phyloP scores from a whole-genome alignment of 176 grass and related monocot species.

The Juncus inflexus region DNA sequence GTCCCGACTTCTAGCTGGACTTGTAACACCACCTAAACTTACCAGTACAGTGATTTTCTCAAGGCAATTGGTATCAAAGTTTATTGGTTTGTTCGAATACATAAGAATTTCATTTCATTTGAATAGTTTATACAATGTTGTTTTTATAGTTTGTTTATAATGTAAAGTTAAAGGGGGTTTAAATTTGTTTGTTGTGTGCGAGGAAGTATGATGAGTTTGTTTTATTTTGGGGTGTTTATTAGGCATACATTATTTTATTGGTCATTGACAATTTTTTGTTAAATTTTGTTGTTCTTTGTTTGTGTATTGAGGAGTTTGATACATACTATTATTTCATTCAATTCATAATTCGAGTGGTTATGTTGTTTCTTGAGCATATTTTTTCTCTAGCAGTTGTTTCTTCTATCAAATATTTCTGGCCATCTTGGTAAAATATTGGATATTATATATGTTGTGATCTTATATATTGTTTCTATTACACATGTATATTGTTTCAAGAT shows the following conservation, averaged over 20 bases:
- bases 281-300: neutral
- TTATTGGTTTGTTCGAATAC: conserved; percentile 12
- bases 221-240: neutral
- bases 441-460: too few relatives aligned
- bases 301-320: neutral
- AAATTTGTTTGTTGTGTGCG: conserved; percentile 10
- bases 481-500: too few relatives aligned
- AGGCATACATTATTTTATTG: conserved; percentile 11
- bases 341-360: too few relatives aligned
- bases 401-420: too few relatives aligned
- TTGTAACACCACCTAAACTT: conserved; percentile 46
- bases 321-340: too few relatives aligned
- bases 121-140: too few relatives aligned
- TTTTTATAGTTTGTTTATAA: conserved; percentile 17
- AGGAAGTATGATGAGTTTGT: neutral
- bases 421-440: too few relatives aligned
- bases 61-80: conserved; percentile 8
- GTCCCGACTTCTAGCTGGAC: conserved; percentile 71
- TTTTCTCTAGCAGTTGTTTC: too few relatives aligned
- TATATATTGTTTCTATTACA: too few relatives aligned
- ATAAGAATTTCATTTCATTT: conserved; percentile 14
- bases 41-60: conserved; percentile 3
- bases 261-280: conserved; percentile 4
- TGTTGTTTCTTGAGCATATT: too few relatives aligned
- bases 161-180: conserved; percentile 18